Evolutionary conservation across 2,329 filamentous ascomycete species (phyloP), one percentile per base, ranked within the genome.

Genomic region (Phoma sp.): DNA sequence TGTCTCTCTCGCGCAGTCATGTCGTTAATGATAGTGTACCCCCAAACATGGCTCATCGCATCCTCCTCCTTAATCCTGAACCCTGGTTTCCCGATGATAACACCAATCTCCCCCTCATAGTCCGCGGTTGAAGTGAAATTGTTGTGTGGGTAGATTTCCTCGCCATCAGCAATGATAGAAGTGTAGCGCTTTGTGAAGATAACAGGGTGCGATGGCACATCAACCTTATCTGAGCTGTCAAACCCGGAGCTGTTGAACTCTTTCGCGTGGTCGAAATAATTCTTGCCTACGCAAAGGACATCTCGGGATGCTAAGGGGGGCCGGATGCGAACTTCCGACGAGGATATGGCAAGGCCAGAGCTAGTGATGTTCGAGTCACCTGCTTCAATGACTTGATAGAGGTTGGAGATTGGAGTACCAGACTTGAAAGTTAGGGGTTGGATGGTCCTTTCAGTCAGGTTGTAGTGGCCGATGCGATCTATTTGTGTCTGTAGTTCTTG

Each of bases 171-270:
- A 32, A 84, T 78, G 51, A 84, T 83, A 1, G 80, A 82, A 0
- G 82, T 84, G 4, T 76, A 76, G 1, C 82, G 75, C 59, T 84
- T 84, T 3, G 81, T 83, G 66, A 84, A 83, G 48, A 84, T 83
- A 7, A 85, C 82, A 0, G 83, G 83, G 56, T 84, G 79, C 0
- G 78, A 80, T 0, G 82, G 82, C 34, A 74, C 71, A 48, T 83
- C 82, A 0, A 76, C 71, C 58, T 84, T 85, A 59, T 86, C 83
- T 5, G 77, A 82, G 49, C 76, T 78, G 64, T 85, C 83, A 59
- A 79, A 85, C 0, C 83, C 83, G 1, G 79, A 82, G 10, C 69
- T 75, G 60, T 85, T 83, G 71, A 86, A 85, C 55, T 85, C 83
- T 47, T 78, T 81, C 1, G 83, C 83, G 62, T 86, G 83, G 33